Base-by-base conservation (phyloP, 768 basidiomycete species). In the Cystobasidiopsis lactophilus region DNA sequence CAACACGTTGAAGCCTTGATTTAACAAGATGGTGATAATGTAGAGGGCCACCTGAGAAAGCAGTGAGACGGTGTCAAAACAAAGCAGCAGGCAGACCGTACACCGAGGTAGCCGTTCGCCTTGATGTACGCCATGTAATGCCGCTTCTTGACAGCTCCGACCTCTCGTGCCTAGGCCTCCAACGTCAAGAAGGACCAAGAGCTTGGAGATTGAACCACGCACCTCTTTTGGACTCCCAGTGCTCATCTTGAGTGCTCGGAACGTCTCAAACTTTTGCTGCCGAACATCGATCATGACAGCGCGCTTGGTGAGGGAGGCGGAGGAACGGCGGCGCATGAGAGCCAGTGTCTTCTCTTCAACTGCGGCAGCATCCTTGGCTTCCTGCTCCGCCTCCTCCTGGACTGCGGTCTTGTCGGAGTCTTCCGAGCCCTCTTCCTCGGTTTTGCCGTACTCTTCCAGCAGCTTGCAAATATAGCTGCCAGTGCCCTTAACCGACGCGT, bases 371-470 rank as follows among this genome's bases (percentile, higher is more conserved):
- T n/a, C n/a, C 10, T 60, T 33, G 4, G 46, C 41, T 13, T 53
- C 56, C 40, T 43, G 57, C 26, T 62, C 57, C 14, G 54, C 55
- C 3, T 62, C 64, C 29, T 59, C 60, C 18, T 65, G 62, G 18
- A 64, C 65, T 3, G 51, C 57, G 1, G 44, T 52, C 19, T 62
- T 59, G 14, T 54, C 58, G 39, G 54, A 57, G 11, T 54, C 57
- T 14, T 51, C 51, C 4, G 46, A 52, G 29, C 55, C 57, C 37
- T 57, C 63, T 26, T 64, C 53, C 30, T 71, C 68, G 19, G 64
- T 59, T 56, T 66, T 70, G 1, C 76, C 75, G 51, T 76, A 73
- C 55, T 78, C 76, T 31, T 74, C 70, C 47, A 79, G 73, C 5
- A 79, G 66, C 9, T 64, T 68, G 46, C 19, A 61, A 55, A 59